A percentile compares a stretch with the other conserved stretches of the same genome.
These are phyloP conservation scores for Ceratobasidium sp. DNA, from an alignment of 1,284 basidiomycete species.

Conservation along the genomic window DNA sequence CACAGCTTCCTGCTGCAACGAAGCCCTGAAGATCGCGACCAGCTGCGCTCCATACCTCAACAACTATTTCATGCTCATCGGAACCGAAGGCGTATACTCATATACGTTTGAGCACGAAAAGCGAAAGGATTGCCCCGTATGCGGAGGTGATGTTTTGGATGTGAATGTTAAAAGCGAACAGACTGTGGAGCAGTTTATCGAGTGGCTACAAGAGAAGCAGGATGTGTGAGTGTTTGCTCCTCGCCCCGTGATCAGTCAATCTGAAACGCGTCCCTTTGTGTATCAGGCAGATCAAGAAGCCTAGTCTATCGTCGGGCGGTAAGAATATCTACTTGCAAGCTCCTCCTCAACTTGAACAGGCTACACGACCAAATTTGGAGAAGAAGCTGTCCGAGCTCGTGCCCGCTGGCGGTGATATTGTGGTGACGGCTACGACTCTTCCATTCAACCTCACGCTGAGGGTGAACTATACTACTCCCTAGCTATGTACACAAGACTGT, in stretches of 20 bases:
- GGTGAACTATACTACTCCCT: constrained; percentile 59
- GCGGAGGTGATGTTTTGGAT: constrained; percentile 87
- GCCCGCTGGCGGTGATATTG: constrained; percentile 74
- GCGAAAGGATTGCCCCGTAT: constrained; percentile 94
- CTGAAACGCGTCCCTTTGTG: neutral
- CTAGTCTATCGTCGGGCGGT: constrained; percentile 70
- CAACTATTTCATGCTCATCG: constrained; percentile 98
- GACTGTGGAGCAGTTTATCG: constrained; percentile 86
- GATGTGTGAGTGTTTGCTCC: constrained; percentile 72
- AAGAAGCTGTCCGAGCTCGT: constrained; percentile 86
- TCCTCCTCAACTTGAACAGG: constrained; percentile 86
- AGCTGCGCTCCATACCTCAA: constrained; percentile 92
- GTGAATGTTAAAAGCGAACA: constrained; percentile 70
- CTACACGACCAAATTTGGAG: constrained; percentile 87
- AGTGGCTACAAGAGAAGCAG: constrained; percentile 82
- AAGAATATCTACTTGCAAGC: constrained; percentile 90
- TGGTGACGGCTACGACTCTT: constrained; percentile 85
- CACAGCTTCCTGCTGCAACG: constrained; percentile 96
- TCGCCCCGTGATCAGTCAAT: neutral
- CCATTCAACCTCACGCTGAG: constrained; percentile 85
- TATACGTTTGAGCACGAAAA: constrained; percentile 97
- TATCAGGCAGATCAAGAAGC: constrained; percentile 88
- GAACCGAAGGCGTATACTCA: constrained; percentile 96
- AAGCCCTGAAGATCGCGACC: constrained; percentile 99
- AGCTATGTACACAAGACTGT: neutral